phyloP scores from a whole-genome alignment of 225 moss, liverwort and hornwort genomes.

The Physcomitrium patens region DNA sequence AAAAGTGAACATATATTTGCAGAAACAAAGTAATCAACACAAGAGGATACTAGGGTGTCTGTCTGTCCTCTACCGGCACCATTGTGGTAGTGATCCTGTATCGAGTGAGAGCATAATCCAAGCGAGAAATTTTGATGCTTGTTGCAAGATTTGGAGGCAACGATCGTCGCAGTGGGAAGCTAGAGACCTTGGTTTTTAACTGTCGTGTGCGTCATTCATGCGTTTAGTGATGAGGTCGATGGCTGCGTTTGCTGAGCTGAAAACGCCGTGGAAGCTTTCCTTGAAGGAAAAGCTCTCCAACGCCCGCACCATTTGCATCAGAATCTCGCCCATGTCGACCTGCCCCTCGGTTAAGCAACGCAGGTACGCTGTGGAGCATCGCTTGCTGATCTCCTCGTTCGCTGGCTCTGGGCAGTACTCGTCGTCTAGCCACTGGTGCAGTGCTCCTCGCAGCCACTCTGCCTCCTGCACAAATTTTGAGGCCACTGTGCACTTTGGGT shows the following conservation, averaged over 20 bases:
- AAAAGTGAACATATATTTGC: too few species aligned
- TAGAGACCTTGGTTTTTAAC: neutral
- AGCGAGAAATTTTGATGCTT: too few species aligned
- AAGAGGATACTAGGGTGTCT: too few species aligned
- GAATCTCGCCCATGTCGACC: slow-evolving; percentile 90
- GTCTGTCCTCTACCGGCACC: too few species aligned
- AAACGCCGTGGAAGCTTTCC: slow-evolving; percentile 92
- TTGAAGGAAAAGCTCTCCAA: slow-evolving; percentile 96
- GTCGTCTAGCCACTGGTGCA: slow-evolving; percentile 93
- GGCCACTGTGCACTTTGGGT: too few species aligned
- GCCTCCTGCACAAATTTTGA: slow-evolving; percentile 61
- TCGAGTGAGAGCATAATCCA: too few species aligned
- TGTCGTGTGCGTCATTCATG: slow-evolving; percentile 60
- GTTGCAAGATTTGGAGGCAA: too few species aligned
- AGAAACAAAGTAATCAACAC: too few species aligned
- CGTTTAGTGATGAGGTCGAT: slow-evolving; percentile 88
- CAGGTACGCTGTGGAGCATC: slow-evolving; percentile 81
- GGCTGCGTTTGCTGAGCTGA: slow-evolving; percentile 94
- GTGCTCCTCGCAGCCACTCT: slow-evolving; percentile 85
- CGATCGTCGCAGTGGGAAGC: too few species aligned
- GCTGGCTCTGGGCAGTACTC: slow-evolving; percentile 97
- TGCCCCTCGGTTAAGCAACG: slow-evolving; percentile 94
- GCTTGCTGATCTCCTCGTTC: slow-evolving; percentile 89
- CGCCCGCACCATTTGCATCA: slow-evolving; percentile 97
- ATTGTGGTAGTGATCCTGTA: too few species aligned